Percentiles rank a stretch among this genome's conserved stretches.
phyloP scores from a whole-genome alignment of 2,329 filamentous ascomycete genomes.

The Fusarium kyushuense region DNA sequence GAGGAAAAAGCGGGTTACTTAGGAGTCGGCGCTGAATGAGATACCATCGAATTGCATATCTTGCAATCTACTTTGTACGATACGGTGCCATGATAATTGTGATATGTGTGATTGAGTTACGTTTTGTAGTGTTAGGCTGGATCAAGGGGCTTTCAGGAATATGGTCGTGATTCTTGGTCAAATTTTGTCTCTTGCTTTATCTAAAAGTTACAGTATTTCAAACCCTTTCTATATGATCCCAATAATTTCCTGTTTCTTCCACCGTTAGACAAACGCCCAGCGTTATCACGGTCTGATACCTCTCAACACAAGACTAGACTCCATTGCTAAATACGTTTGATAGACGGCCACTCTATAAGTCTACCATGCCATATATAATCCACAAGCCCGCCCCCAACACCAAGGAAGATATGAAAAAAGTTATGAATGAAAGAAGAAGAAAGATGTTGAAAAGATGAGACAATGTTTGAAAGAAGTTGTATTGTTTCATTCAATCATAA shows the following conservation, averaged over 20 bases:
- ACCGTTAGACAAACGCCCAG: not conserved
- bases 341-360: not conserved
- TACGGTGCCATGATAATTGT: not conserved
- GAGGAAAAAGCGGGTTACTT: conserved; percentile 44
- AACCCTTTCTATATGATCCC: not conserved
- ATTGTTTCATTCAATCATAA: conserved; percentile 41
- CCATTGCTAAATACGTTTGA: not conserved
- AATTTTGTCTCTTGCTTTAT: not conserved
- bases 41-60: conserved; percentile 49
- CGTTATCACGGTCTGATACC: not conserved
- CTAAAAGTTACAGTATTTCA: not conserved
- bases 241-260: not conserved
- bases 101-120: not conserved
- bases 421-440: not conserved
- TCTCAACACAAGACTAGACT: not conserved
- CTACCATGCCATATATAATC: conserved; percentile 7
- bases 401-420: not conserved
- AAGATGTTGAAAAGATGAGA: not conserved
- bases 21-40: conserved; percentile 49
- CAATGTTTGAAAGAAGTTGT: conserved; percentile 25
- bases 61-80: conserved; percentile 27
- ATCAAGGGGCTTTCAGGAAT: not conserved
- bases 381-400: not conserved
- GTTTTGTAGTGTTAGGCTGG: not conserved
- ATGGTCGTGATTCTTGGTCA: not conserved